Base-by-base conservation (phyloP, 1,284 basidiomycete genomes). In the Fomes fomentarius region DNA sequence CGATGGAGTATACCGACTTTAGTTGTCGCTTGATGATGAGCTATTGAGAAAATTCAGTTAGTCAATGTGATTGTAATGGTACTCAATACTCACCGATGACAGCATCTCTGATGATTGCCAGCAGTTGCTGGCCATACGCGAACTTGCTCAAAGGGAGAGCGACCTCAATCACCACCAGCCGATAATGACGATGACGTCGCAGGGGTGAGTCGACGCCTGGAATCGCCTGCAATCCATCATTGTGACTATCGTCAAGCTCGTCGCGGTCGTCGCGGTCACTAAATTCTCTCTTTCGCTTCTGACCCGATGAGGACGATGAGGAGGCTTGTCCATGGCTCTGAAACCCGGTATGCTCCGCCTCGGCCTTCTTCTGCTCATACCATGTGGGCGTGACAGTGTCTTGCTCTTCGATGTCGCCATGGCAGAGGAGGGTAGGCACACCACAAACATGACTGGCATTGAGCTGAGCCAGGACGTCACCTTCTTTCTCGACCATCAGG, bases 171-270 rank as follows among this genome's bases (percentile, higher is more conserved):
- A 50, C 49, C 2, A 52, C 58, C 11, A 57, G 19, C 2, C 58
- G 49, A 25, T 57, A 60, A 47, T 60, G 58, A 5, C n/a, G 25
- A 15, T 56, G 50, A 3, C 11, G 9, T 14, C 52, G 46, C 15
- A 52, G 19, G 1, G 42, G 57, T 30, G 40, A 50, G 4, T 37
- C 22, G n/a, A n/a, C 25, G 2, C 7, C 24, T 17, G 10, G 14
- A 28, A 30, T 30, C 28, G 7, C 12, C 7, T 30, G 6, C 12
- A 6, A 30, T 30, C 28, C 28, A 7, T 30, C 28, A 30, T 30
- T n/a, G n/a, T n/a, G n/a, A n/a, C n/a, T n/a, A n/a, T n/a, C n/a
- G n/a, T n/a, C n/a, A 1, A 3, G 28, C 11, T n/a, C 19, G 0
- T 30, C 14, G 22, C 34, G 31, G 12, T 14, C 19, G 15, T 40